These are phyloP conservation scores for Penstemon davidsonii DNA, from an alignment of 257 asterid species.

Conservation along the genomic window DNA sequence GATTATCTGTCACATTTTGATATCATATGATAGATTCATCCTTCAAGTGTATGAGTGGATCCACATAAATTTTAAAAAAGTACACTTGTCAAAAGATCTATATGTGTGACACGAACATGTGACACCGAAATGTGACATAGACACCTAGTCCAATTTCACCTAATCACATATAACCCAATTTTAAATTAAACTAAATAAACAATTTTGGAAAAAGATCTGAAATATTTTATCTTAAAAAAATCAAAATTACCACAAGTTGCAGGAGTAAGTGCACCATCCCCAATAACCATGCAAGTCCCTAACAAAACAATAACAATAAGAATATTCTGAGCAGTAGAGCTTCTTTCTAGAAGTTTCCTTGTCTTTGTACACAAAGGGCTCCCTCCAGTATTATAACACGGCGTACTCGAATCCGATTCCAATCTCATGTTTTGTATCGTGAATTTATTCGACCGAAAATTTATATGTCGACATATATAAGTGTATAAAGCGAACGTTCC, in stretches of 20 bases:
- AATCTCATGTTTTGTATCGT: constrained; percentile 38
- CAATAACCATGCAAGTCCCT: constrained; percentile 84
- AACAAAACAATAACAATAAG: constrained; percentile 54
- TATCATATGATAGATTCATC: no score
- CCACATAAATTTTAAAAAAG: no score
- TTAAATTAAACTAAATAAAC: no score
- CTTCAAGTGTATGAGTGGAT: no score
- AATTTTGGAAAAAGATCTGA: no score
- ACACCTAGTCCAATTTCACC: no score
- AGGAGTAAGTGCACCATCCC: constrained; percentile 85
- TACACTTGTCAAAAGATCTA: no score
- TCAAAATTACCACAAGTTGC: constrained; percentile 59
- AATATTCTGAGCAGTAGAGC: constrained; percentile 41
- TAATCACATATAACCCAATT: no score
- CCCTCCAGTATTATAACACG: constrained; percentile 19
- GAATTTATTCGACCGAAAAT: constrained; percentile 43
- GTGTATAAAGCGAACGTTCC: constrained; percentile 84
- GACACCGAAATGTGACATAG: no score
- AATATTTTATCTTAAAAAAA: no score
- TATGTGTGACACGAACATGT: no score
- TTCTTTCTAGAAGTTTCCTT: constrained; percentile 51
- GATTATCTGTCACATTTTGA: no score
- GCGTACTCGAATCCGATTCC: constrained; percentile 37
- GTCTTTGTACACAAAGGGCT: constrained; percentile 44
- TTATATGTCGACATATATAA: constrained; percentile 47